Conservation (phyloP, 2,329 filamentous ascomycete genomes). For the Dryadomyces quercivorus region DNA sequence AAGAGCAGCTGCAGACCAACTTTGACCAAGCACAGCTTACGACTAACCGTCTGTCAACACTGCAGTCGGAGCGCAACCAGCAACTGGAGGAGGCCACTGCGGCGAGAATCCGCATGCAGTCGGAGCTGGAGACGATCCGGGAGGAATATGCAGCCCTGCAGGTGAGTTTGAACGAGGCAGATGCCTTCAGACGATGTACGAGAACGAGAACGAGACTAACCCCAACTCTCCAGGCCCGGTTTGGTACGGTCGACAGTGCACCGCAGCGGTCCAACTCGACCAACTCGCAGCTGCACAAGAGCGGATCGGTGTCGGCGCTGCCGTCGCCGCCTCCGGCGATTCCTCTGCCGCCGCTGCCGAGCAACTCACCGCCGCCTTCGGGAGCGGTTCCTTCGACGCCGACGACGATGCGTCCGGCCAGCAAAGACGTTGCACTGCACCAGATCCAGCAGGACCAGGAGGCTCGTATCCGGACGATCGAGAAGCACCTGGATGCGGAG, state of each 20-base stretch:
- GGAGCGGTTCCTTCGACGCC: conserved; percentile 35
- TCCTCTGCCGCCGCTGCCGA: conserved; percentile 83
- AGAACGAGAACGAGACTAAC: neutral
- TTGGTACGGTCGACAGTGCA: conserved; percentile 16
- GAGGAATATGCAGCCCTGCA: conserved; percentile 67
- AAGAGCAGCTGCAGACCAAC: conserved; percentile 89
- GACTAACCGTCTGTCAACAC: conserved; percentile 73
- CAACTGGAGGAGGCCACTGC: conserved; percentile 70
- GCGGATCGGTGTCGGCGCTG: conserved; percentile 65
- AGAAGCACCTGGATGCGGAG: conserved; percentile 92
- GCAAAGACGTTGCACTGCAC: conserved; percentile 64
- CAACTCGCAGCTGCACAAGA: conserved; percentile 68
- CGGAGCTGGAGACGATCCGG: conserved; percentile 54
- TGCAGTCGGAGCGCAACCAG: conserved; percentile 61
- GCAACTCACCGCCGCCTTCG: conserved; percentile 35
- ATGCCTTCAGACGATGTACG: conserved; percentile 13
- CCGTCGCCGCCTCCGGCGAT: conserved; percentile 93
- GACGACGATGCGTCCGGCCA: conserved; percentile 56
- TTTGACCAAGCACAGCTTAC: conserved; percentile 84
- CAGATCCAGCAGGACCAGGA: conserved; percentile 93
- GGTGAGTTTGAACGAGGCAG: conserved; percentile 36
- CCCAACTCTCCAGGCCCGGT: conserved; percentile 37
- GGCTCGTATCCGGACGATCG: conserved; percentile 84
- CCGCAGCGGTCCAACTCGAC: conserved; percentile 48
- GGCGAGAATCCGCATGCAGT: conserved; percentile 48